A percentile compares a stretch with the other conserved stretches of the same genome.
Conservation (phyloP, 768 basidiomycete species). For the Suillus occidentalis region DNA sequence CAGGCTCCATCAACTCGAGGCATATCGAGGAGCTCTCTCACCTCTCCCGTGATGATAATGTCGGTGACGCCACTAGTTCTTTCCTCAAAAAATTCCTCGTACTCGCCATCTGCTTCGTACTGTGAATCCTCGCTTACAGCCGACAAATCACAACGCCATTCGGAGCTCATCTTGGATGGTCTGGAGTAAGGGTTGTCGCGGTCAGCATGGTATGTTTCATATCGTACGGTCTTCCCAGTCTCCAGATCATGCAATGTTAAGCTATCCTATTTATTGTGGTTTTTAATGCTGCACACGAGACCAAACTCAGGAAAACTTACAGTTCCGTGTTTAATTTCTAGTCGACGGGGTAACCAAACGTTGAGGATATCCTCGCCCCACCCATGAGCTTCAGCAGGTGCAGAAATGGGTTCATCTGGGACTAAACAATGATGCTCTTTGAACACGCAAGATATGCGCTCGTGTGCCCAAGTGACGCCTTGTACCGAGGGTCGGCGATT, state of each 20-base stretch:
- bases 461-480: constrained; percentile 30
- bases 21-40: constrained; percentile 26
- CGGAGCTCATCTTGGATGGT: constrained; percentile 14
- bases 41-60: constrained; percentile 53
- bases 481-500: constrained; percentile 18
- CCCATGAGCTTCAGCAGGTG: constrained; percentile 34
- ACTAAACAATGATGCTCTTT: constrained; percentile 48
- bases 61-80: constrained; percentile 45
- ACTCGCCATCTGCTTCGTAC: constrained; percentile 37
- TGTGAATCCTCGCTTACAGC: constrained; percentile 8
- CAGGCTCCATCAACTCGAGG: background rate
- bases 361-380: constrained; percentile 45
- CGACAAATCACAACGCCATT: constrained; percentile 25
- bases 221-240: constrained; percentile 39
- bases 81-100: constrained; percentile 39
- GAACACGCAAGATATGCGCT: constrained; percentile 42
- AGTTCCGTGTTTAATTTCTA: constrained; percentile 31
- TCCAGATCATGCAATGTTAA: constrained; percentile 43
- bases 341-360: constrained; percentile 46
- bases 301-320: constrained; percentile 27
- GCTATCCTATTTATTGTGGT: constrained; percentile 34
- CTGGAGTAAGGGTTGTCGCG: constrained; percentile 37
- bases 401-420: constrained; percentile 36
- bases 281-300: background rate
- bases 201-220: constrained; percentile 46